These are phyloP conservation scores for Candida verbasci DNA, from an alignment of 805 yeast species.

Conservation along the genomic window DNA sequence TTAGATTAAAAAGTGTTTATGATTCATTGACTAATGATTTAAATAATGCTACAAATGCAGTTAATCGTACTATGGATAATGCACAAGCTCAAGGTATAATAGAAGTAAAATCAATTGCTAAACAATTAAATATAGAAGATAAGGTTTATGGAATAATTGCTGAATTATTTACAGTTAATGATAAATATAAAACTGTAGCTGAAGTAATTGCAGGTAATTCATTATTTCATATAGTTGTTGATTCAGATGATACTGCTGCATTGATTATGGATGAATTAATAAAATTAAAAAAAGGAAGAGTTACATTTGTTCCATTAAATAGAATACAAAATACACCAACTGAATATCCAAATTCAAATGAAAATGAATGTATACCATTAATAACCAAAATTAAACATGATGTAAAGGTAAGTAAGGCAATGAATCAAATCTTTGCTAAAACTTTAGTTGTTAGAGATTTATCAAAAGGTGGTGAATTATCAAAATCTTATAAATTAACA, in stretches of 20 bases:
- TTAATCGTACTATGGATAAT: conserved; percentile 73
- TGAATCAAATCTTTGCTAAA: conserved; percentile 75
- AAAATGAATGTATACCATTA: conserved; percentile 67
- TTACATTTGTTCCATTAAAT: conserved; percentile 87
- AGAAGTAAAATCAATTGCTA: conserved; percentile 61
- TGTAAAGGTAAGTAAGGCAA: conserved; percentile 54
- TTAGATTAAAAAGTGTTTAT: conserved; percentile 52
- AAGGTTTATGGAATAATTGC: conserved; percentile 80
- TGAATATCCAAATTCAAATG: conserved; percentile 54
- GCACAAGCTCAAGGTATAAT: conserved; percentile 64
- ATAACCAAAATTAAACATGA: conserved; percentile 68
- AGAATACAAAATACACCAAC: conserved; percentile 44
- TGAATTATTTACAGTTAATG: conserved; percentile 75
- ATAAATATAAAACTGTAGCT: conserved; percentile 77
- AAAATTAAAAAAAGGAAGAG: conserved; percentile 71
- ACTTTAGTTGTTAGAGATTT: conserved; percentile 73
- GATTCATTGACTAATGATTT: conserved; percentile 55
- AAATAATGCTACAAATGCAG: conserved; percentile 51
- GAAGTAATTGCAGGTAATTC: conserved; percentile 89
- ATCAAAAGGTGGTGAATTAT: conserved; percentile 61
- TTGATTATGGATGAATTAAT: conserved; percentile 71
- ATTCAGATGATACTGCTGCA: conserved; percentile 79
- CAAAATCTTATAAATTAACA: conserved; percentile 55
- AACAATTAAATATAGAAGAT: conserved; percentile 53
- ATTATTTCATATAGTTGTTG: conserved; percentile 85